Evolutionary conservation across 208 protist species (phyloP).

Genomic region (Wallacemonas sp.): DNA sequence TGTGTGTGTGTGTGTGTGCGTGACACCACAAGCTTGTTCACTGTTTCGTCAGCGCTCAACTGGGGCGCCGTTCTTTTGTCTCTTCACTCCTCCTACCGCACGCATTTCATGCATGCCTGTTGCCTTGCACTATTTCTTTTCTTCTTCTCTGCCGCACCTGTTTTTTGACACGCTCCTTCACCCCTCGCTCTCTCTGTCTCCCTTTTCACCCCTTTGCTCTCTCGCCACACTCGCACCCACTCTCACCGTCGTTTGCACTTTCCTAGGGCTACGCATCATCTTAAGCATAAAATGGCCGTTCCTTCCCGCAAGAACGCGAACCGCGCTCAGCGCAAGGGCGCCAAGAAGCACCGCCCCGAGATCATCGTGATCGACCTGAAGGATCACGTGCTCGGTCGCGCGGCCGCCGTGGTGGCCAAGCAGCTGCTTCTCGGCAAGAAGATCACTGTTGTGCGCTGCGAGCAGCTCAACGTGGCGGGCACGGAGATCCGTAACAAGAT

Average conservation of each 20-base stretch:
- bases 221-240: background rate
- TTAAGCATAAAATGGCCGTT: slow-evolving; percentile 45
- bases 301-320: slow-evolving; percentile 60
- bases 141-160: too few relatives aligned
- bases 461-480: slow-evolving; percentile 96
- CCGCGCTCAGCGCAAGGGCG: slow-evolving; percentile 68
- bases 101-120: too few relatives aligned
- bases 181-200: background rate
- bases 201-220: background rate
- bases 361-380: slow-evolving; percentile 97
- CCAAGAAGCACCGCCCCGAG: slow-evolving; percentile 82
- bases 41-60: too few relatives aligned
- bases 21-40: too few relatives aligned
- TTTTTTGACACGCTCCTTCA: too few relatives aligned
- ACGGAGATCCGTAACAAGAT: slow-evolving; percentile 98
- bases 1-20: too few relatives aligned
- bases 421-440: slow-evolving; percentile 96
- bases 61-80: too few relatives aligned
- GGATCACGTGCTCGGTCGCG: slow-evolving; percentile 97
- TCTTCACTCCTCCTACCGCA: too few relatives aligned
- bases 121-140: too few relatives aligned
- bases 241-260: slow-evolving; percentile 13
- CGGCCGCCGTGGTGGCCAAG: slow-evolving; percentile 97
- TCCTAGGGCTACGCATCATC: slow-evolving; percentile 14
- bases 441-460: slow-evolving; percentile 96